Percentiles rank a stretch among this genome's conserved stretches.
Evolutionary conservation across 768 basidiomycete species (phyloP).

Genomic region (Naganishia friedmannii): DNA sequence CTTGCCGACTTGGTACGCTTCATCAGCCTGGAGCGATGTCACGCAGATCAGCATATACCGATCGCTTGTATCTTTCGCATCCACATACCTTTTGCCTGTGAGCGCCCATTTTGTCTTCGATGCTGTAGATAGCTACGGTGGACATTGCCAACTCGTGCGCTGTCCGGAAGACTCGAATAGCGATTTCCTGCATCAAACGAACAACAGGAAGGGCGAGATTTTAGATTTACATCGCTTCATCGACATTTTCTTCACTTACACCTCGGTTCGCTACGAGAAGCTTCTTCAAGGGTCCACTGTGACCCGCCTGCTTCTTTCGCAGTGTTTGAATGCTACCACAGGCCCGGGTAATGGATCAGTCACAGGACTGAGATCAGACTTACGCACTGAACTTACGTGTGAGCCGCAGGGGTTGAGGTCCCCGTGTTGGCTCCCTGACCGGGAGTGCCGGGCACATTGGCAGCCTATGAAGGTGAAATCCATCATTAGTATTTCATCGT

Average conservation of each 20-base stretch:
- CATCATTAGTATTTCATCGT: too few relatives aligned
- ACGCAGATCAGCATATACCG: conserved; percentile 45
- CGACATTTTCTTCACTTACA: conserved; percentile 25
- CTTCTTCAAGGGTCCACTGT: conserved; percentile 51
- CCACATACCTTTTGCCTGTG: conserved; percentile 75
- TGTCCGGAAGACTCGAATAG: conserved; percentile 95
- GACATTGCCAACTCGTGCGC: conserved; percentile 99
- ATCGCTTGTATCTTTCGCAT: conserved; percentile 53
- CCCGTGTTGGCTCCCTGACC: conserved; percentile 27
- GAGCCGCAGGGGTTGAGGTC: conserved; percentile 27
- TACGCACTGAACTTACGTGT: conserved; percentile 12
- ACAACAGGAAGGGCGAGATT: too few relatives aligned
- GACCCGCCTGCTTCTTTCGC: conserved; percentile 51
- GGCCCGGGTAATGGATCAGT: background rate
- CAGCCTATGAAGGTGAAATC: background rate
- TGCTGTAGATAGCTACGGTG: conserved; percentile 97
- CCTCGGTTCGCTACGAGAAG: conserved; percentile 55
- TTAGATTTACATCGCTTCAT: too few relatives aligned
- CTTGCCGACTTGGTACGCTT: conserved; percentile 96
- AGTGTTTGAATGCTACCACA: conserved; percentile 44
- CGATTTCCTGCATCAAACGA: conserved; percentile 66
- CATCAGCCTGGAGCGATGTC: conserved; percentile 65
- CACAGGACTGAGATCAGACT: background rate
- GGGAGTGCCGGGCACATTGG: conserved; percentile 20
- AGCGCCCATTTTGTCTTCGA: conserved; percentile 91